Conservation (phyloP, 176 grass and related monocot species). For the Lolium rigidum region DNA sequence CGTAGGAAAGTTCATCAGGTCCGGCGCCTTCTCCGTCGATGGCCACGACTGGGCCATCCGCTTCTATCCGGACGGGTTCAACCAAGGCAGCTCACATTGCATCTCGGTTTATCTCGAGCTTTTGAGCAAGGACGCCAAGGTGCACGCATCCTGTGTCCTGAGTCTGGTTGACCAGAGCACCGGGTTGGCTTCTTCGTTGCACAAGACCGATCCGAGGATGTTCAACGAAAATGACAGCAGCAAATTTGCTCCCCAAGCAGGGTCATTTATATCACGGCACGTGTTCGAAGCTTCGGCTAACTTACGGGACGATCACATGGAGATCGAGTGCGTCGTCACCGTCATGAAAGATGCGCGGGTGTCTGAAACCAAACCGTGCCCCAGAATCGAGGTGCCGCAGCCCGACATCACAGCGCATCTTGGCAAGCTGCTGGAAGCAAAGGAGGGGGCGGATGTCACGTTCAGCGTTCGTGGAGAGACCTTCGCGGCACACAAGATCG, state of each 20-base stretch:
- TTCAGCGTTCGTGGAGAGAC: not conserved
- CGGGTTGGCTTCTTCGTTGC: not conserved
- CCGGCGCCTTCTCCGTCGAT: not conserved
- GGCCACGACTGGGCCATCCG: slow-evolving; percentile 1
- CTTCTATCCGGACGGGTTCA: not conserved
- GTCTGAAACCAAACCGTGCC: not conserved
- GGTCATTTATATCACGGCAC: not conserved
- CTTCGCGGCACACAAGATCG: not conserved
- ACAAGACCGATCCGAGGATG: not conserved
- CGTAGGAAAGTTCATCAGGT: not conserved
- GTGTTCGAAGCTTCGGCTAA: slow-evolving; percentile 18
- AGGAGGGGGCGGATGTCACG: not conserved
- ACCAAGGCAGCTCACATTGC: not conserved
- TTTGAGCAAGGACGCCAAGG: not conserved
- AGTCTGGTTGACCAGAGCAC: slow-evolving; percentile 6
- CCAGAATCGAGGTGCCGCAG: not conserved
- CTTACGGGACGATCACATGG: slow-evolving; percentile 27
- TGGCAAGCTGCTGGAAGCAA: not conserved
- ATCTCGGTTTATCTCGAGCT: not conserved
- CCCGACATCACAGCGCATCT: slow-evolving; percentile 15
- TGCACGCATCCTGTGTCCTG: slow-evolving; percentile 18
- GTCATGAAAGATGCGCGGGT: not conserved
- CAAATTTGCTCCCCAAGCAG: too few relatives aligned
- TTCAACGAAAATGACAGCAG: not conserved
- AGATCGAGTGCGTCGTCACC: slow-evolving; percentile 15